Evolutionary conservation across 768 basidiomycete genomes (phyloP), one percentile per base, ranked within the genome.

Genomic region (Suillus bovinus): DNA sequence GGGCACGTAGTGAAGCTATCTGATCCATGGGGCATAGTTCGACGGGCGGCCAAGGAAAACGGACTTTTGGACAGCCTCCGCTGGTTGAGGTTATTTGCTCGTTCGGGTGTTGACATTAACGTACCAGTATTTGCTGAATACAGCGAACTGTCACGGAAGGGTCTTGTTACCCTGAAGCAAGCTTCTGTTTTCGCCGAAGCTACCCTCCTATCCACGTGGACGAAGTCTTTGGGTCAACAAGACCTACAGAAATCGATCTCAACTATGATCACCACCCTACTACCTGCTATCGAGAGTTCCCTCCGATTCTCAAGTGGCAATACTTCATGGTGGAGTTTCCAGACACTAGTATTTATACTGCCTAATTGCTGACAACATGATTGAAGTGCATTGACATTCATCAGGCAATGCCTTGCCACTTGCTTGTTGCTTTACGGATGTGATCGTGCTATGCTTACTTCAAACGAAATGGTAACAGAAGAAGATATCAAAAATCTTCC

Each of bases 371-470:
- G 38, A 64, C 46, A 46, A 29, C 14, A 20, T 3, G 22, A 34
- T 33, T 38, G 36, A 27, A 62, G 65, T 44, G 63, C 84, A 17
- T 63, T 81, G 20, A 75, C 69, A 17, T 87, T 91, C 62, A 81
- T 92, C 54, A 82, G 87, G 6, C 77, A 80, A n/a, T 86, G 86
- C 2, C 70, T 92, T 33, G 83, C 82, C 17, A 76, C 81, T 11
- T 89, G 85, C 71, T 77, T 91, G 42, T 72, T 89, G 3, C 69
- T 90, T 29, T 89, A 86, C 66, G 90, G 90, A 8, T 91, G 87
- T 65, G 85, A 88, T 50, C 76, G 86, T 52, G 68, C 71, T 4
- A 78, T 75, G 41, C 74, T 90, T 6, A 58, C 79, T 4, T 73
- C 78, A 13, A 65, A 78, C n/a, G 79, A 77, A 1, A 67, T 93